A percentile compares a stretch with the other conserved stretches of the same genome.
These are phyloP conservation scores for Ustilago bromivora DNA, from an alignment of 1,284 basidiomycete genomes.

Conservation along the genomic window DNA sequence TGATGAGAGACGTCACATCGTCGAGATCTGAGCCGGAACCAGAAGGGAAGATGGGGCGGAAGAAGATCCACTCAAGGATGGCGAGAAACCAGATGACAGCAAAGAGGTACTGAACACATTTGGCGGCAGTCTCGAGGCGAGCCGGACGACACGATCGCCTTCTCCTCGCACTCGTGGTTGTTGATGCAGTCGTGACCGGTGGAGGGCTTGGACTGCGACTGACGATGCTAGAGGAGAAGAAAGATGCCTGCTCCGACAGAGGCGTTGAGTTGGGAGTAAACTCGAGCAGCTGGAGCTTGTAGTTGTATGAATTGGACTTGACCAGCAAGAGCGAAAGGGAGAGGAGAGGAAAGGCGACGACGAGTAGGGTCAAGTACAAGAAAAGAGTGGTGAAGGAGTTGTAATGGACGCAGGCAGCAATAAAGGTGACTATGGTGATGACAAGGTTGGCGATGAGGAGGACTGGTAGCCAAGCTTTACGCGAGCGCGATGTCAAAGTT, in stretches of 20 bases:
- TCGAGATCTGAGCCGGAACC: constrained; percentile 1
- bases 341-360: constrained; percentile 35
- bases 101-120: constrained; percentile 24
- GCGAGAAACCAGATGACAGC: constrained; percentile 35
- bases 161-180: not conserved
- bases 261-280: constrained; percentile 9
- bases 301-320: constrained; percentile 8
- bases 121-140: constrained; percentile 10
- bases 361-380: constrained; percentile 33
- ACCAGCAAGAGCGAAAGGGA: constrained; percentile 22
- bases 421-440: constrained; percentile 21
- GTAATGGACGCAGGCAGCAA: constrained; percentile 41
- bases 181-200: not conserved
- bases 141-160: constrained; percentile 13
- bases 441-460: constrained; percentile 21
- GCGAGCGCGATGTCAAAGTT: not conserved
- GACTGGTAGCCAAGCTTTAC: constrained; percentile 22
- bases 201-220: not conserved
- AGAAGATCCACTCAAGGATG: constrained; percentile 31
- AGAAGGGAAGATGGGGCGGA: constrained; percentile 11
- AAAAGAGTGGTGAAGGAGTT: constrained; percentile 43
- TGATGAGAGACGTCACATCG: constrained; percentile 9
- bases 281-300: constrained; percentile 18
- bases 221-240: constrained; percentile 5
- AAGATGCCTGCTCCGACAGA: constrained; percentile 5